Percentiles rank a stretch among this genome's conserved stretches.
phyloP scores from a whole-genome alignment of 73 alveolate genomes.

The Paraurostyla sp. region DNA sequence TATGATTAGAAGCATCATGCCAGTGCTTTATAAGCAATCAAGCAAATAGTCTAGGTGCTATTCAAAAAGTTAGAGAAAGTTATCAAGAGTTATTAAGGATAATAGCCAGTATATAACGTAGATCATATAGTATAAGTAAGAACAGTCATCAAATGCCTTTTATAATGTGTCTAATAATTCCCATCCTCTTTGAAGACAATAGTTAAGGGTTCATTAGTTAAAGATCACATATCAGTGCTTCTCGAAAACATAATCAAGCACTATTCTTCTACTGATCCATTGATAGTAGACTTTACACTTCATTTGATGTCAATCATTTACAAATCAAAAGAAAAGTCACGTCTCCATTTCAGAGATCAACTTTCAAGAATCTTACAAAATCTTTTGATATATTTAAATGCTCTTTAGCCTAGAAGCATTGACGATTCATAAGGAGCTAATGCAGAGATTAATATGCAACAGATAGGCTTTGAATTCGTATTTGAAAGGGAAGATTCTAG shows the following conservation, averaged over 20 bases:
- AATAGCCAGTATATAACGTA: not conserved
- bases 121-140: conserved; percentile 5
- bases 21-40: conserved; percentile 9
- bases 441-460: not conserved
- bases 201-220: not conserved
- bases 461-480: conserved; percentile 4
- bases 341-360: conserved; percentile 8
- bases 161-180: not conserved
- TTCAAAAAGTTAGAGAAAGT: conserved; percentile 14
- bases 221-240: not conserved
- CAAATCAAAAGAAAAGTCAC: conserved; percentile 32
- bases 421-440: conserved; percentile 37
- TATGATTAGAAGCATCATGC: conserved; percentile 44
- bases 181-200: conserved; percentile 23
- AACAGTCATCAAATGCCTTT: not conserved
- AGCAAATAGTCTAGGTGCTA: conserved; percentile 13
- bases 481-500: conserved; percentile 49
- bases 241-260: conserved; percentile 20
- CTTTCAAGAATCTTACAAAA: conserved; percentile 10
- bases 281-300: not conserved
- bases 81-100: not conserved
- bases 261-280: not conserved
- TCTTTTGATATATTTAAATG: not conserved
- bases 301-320: not conserved
- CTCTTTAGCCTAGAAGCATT: conserved; percentile 2